Conservation (phyloP, 768 basidiomycete species). For the Tubosaeta sp. region DNA sequence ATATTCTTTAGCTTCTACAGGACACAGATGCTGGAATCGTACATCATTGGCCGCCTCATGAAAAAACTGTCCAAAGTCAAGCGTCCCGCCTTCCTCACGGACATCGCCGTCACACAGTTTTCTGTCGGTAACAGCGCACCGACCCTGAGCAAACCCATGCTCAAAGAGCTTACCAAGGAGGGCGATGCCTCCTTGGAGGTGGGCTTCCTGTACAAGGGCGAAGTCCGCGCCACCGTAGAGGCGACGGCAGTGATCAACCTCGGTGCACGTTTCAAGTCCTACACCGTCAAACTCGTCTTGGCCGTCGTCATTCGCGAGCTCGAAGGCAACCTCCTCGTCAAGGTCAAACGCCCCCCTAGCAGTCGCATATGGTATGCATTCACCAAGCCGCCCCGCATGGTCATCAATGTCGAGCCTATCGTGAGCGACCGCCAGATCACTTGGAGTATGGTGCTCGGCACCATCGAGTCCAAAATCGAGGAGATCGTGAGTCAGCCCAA, state of each 20-base stretch:
- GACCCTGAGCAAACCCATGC: conserved; percentile 93
- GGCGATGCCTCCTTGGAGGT: conserved; percentile 91
- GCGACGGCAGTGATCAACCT: conserved; percentile 85
- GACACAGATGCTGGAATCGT: conserved; percentile 75
- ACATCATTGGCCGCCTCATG: conserved; percentile 85
- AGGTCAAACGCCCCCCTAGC: conserved; percentile 91
- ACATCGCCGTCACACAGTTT: conserved; percentile 84
- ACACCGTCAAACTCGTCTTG: conserved; percentile 84
- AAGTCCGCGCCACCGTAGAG: conserved; percentile 84
- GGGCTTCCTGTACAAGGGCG: conserved; percentile 79
- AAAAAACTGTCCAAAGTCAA: conserved; percentile 92
- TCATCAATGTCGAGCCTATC: conserved; percentile 86
- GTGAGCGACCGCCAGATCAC: conserved; percentile 94
- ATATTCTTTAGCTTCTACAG: conserved; percentile 90
- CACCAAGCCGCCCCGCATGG: conserved; percentile 83
- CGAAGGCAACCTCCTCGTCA: conserved; percentile 86
- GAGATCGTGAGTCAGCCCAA: conserved; percentile 62
- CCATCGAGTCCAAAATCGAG: conserved; percentile 83
- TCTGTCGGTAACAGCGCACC: conserved; percentile 82
- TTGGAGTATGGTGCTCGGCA: conserved; percentile 86
- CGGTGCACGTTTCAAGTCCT: conserved; percentile 81
- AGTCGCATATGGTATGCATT: conserved; percentile 94
- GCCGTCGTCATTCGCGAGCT: conserved; percentile 85
- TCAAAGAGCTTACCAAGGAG: conserved; percentile 93
- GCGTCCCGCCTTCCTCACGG: conserved; percentile 78